Conservation (phyloP, 192 early-diverging fungal species). For the Backusella morwellensis region DNA sequence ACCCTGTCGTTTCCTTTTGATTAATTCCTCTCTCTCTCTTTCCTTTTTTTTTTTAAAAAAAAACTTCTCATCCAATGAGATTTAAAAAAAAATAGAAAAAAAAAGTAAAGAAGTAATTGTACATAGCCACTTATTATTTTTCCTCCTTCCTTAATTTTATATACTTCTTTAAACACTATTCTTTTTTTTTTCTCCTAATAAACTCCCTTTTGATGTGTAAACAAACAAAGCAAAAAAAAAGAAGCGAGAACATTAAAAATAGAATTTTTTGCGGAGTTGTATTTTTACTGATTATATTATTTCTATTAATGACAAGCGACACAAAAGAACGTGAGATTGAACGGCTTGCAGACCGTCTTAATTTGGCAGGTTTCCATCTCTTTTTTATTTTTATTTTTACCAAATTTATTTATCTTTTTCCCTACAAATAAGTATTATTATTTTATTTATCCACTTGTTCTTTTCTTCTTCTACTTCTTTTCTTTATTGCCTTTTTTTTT, state of each 20-base stretch:
- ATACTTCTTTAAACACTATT: too few species aligned
- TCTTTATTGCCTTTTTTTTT: background rate
- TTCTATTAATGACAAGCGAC: background rate
- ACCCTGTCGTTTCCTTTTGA: background rate
- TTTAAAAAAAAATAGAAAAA: too few species aligned
- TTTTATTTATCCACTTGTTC: background rate
- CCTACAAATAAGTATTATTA: background rate
- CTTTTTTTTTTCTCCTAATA: background rate
- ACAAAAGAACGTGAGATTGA: slow-evolving; percentile 8
- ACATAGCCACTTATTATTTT: too few species aligned
- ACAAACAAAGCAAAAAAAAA: background rate
- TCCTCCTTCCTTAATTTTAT: background rate
- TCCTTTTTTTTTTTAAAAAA: background rate
- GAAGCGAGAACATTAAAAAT: background rate
- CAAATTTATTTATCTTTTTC: background rate
- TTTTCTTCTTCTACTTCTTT: background rate
- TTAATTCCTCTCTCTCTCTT: background rate
- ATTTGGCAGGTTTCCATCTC: slow-evolving; percentile 16
- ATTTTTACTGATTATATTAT: background rate
- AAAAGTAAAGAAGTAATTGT: too few species aligned
- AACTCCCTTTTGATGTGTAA: background rate
- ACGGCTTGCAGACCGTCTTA: slow-evolving; percentile 6
- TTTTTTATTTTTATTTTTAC: background rate
- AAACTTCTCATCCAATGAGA: too few species aligned
- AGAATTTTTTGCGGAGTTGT: background rate